A percentile compares a stretch with the other conserved stretches of the same genome.
phyloP scores from a whole-genome alignment of 2,329 filamentous ascomycete species.

The Aspergillus sp. region DNA sequence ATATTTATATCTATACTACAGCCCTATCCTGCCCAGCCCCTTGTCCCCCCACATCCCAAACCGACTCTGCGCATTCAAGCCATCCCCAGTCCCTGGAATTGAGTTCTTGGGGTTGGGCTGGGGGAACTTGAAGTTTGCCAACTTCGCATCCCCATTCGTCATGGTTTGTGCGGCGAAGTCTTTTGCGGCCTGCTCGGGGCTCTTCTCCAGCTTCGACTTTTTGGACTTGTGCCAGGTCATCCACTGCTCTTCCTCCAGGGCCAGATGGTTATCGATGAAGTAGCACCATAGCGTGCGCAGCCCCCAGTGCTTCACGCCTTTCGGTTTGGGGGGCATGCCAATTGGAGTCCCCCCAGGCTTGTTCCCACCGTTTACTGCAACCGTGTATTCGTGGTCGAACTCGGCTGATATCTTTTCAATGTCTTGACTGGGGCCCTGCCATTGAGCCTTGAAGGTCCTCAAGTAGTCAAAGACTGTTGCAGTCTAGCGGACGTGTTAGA shows the following conservation, averaged over 20 bases:
- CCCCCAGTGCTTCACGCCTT: neutral
- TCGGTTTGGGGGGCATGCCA: neutral
- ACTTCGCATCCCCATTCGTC: slow-evolving; percentile 5
- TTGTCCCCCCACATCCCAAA: slow-evolving; percentile 15
- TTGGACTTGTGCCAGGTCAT: neutral
- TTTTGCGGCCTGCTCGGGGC: too few species aligned
- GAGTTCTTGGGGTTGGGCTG: slow-evolving; percentile 2
- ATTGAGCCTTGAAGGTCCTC: slow-evolving; percentile 1
- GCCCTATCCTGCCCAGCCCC: slow-evolving; percentile 7
- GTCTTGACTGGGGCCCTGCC: slow-evolving; percentile 8
- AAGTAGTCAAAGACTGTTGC: slow-evolving; percentile 13
- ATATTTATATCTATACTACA: neutral
- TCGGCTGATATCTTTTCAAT: slow-evolving; percentile 10
- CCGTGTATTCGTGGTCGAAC: slow-evolving; percentile 8
- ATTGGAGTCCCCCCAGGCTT: neutral
- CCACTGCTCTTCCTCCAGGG: neutral
- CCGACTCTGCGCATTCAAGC: slow-evolving; percentile 7
- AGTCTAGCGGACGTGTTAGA: neutral
- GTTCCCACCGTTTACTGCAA: too few species aligned
- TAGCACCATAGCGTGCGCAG: slow-evolving; percentile 12
- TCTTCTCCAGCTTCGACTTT: too few species aligned
- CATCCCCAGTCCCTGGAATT: slow-evolving; percentile 2
- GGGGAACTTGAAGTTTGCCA: slow-evolving; percentile 10
- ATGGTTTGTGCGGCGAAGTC: slow-evolving; percentile 6
- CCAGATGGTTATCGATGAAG: slow-evolving; percentile 8